These are phyloP conservation scores for Starmerella apicola DNA, from an alignment of 805 yeast genomes.

Conservation along the genomic window DNA sequence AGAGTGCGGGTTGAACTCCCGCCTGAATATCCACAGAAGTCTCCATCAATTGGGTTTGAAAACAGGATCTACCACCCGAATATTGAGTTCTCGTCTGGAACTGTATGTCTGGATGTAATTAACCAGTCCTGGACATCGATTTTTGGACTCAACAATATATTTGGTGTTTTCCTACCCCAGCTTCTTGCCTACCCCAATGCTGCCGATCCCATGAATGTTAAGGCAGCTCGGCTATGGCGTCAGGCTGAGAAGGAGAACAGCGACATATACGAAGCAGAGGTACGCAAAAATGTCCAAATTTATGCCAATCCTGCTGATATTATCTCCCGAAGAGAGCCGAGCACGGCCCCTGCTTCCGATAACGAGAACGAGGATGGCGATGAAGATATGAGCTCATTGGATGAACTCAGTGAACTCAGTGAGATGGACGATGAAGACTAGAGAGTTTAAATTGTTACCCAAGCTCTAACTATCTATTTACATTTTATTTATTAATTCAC, in stretches of 20 bases:
- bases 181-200: slow-evolving; percentile 85
- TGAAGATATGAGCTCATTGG: slow-evolving; percentile 32
- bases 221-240: slow-evolving; percentile 58
- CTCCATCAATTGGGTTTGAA: slow-evolving; percentile 89
- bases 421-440: slow-evolving; percentile 4
- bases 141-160: slow-evolving; percentile 82
- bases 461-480: too few species aligned
- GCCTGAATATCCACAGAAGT: slow-evolving; percentile 87
- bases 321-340: neutral
- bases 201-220: slow-evolving; percentile 82
- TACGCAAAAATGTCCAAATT: slow-evolving; percentile 52
- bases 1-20: slow-evolving; percentile 85
- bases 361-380: slow-evolving; percentile 19
- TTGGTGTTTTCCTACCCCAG: slow-evolving; percentile 89
- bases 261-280: slow-evolving; percentile 51
- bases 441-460: neutral
- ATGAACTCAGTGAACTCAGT: slow-evolving; percentile 10
- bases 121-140: slow-evolving; percentile 98
- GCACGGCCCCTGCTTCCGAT: neutral
- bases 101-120: slow-evolving; percentile 90
- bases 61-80: slow-evolving; percentile 92
- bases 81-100: slow-evolving; percentile 77
- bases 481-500: too few species aligned
- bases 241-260: slow-evolving; percentile 45
- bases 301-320: slow-evolving; percentile 39